Evolutionary conservation across 768 basidiomycete genomes (phyloP), one percentile per base, ranked within the genome.

Genomic region (Russula lepida): DNA sequence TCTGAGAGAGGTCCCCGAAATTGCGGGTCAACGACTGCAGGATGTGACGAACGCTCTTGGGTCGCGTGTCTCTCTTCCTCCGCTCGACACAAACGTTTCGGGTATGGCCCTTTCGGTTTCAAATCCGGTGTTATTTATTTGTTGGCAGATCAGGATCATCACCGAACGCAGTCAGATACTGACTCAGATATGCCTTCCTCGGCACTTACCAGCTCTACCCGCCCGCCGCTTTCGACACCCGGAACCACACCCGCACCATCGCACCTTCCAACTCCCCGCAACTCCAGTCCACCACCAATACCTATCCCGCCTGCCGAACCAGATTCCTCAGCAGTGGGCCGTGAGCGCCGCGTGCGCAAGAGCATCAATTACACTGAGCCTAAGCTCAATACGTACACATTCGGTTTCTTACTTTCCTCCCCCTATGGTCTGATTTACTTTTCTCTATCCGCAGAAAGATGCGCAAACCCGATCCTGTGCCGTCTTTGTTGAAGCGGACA

Each of bases 341-440:
- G 83, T 68, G 69, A 81, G 80, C 73, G 85, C 79, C 74, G 86
- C 54, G 71, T 78, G 21, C 79, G 91, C 50, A 92, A 86, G 74
- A 91, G 90, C 66, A 76, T 93, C 50, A 92, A 92, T 70, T 92
- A 93, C 66, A 77, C 90, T 0, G 91, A 93, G 69, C 91, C 91
- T 12, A 93, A 92, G 70, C 78, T 93, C 25, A 92, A 92, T 71
- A 92, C 89, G 89, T 89, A 69, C 54, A 84, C 82, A 12, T 47
- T 44, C 15, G 6, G 17, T 15, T 17, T 17, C 11, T 46, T 30
- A 2, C 19, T 2, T 11, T 23, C 27, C 28, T 39, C 37, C 5
- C 4, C 21, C n/a, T 39, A 12, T 44, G 3, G 25, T 30, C n/a
- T 56, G 49, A n/a, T 58, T 30, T 13, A 47, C 55, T 61, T 39